Evolutionary conservation across 495 filamentous ascomycete genomes (phyloP).

Genomic region (Aspergillus nidulans): DNA sequence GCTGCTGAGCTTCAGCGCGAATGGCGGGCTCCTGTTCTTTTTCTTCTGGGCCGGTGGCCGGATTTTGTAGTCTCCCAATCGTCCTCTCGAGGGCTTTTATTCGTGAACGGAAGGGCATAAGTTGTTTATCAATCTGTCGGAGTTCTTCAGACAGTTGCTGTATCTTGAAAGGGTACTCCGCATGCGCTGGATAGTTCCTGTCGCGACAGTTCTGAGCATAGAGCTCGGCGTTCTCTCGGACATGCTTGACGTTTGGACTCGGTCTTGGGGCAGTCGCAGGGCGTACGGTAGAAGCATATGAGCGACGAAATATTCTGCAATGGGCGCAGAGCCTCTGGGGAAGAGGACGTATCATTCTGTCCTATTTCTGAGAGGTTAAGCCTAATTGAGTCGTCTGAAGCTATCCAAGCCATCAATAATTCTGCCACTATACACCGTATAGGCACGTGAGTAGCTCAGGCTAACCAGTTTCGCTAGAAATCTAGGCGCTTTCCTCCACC

Average conservation of each 20-base stretch:
- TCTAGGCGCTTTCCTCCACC: too few species aligned
- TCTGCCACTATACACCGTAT: conserved; percentile 8
- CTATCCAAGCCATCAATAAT: not conserved
- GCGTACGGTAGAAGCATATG: conserved; percentile 36
- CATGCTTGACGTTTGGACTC: conserved; percentile 77
- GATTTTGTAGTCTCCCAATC: conserved; percentile 33
- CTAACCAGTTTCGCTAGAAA: too few species aligned
- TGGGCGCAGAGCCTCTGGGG: conserved; percentile 36
- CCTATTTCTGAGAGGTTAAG: not conserved
- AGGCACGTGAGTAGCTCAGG: not conserved
- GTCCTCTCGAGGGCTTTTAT: conserved; percentile 41
- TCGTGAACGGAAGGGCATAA: conserved; percentile 32
- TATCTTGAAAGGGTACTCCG: conserved; percentile 64
- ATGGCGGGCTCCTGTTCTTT: conserved; percentile 22
- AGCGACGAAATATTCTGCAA: conserved; percentile 33
- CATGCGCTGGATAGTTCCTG: conserved; percentile 73
- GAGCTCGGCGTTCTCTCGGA: conserved; percentile 73
- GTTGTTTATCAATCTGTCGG: conserved; percentile 41
- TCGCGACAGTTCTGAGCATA: conserved; percentile 78
- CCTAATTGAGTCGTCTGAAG: conserved; percentile 20
- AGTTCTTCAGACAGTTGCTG: conserved; percentile 64
- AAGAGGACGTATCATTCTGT: conserved; percentile 7
- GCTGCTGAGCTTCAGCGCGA: conserved; percentile 58
- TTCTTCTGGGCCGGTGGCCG: conserved; percentile 4
- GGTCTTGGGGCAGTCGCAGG: conserved; percentile 78